Evolutionary conservation across 306 rosid genomes (phyloP).

Genomic region (Lathyrus aphaca): DNA sequence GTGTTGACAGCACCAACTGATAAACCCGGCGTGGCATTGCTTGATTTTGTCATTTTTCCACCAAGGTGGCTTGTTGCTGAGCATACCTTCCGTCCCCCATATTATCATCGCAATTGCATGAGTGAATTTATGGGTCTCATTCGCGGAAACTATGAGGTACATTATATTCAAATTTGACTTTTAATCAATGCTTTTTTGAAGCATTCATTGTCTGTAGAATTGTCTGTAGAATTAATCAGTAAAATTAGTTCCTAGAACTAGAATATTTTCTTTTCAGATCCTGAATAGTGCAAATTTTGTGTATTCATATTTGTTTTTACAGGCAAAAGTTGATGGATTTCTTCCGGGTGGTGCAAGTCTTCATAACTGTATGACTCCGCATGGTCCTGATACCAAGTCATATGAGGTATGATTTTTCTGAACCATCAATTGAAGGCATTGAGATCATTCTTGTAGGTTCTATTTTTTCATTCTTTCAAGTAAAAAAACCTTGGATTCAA

Average conservation of each 20-base stretch:
- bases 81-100: slow-evolving; percentile 97
- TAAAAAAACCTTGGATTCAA: not conserved
- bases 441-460: not conserved
- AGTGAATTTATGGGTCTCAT: slow-evolving; percentile 98
- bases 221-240: not conserved
- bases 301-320: slow-evolving; percentile 28
- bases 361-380: slow-evolving; percentile 98
- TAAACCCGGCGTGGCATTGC: slow-evolving; percentile 89
- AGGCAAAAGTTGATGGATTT: slow-evolving; percentile 95
- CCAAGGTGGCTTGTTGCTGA: slow-evolving; percentile 97
- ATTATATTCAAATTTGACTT: slow-evolving; percentile 4
- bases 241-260: not conserved
- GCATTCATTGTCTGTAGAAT: not conserved
- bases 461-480: not conserved
- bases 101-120: slow-evolving; percentile 99
- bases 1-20: slow-evolving; percentile 95
- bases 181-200: not conserved
- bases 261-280: not conserved
- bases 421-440: not conserved
- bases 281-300: not conserved
- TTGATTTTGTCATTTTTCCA: slow-evolving; percentile 91
- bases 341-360: slow-evolving; percentile 95
- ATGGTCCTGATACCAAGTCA: slow-evolving; percentile 94
- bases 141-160: slow-evolving; percentile 90
- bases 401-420: slow-evolving; percentile 66